Evolutionary conservation across 345 rosid genomes (phyloP), one percentile per base, ranked within the genome.

Genomic region (Citrus unshiu): DNA sequence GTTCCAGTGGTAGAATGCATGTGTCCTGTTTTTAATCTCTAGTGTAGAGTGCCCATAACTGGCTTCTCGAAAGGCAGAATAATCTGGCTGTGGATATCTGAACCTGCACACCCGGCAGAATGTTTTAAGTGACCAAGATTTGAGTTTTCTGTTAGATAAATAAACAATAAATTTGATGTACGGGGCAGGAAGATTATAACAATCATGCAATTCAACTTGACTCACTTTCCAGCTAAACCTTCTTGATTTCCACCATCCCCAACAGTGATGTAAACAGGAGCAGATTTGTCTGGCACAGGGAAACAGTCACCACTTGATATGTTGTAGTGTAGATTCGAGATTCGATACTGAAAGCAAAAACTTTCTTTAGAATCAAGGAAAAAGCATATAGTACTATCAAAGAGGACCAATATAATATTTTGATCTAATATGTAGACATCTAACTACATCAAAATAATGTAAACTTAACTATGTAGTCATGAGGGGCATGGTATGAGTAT

Each of bases 161-260:
- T 12, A 27, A 22, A 7, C 40, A 65, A 18, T 13, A 13, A 43
- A 74, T 43, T 62, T 29, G 25, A 74, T 43, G 46, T 29, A 3
- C 56, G 18, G 25, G n/a, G 72, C 66, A 62, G 43, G 66, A 19
- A 40, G 54, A 6, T 27, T 39, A 18, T 32, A 24, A 12, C 29
- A 72, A n/a, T 75, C 40, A 67, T 32, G 59, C 4, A 72, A 60
- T 73, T 77, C 34, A 46, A 40, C 88, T 77, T 27, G 34, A 40
- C 88, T 90, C 70, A 93, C 99, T 85, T 88, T 84, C 79, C 86
- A 4, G 97, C 96, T 61, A 95, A 91, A 81, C 97, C 98, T 88
- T 89, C 98, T 86, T 90, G 95, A 83, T 95, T 95, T 81, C 99
- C 99, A 34, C 99, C 98, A 76, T 95, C 98, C 76, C 99, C 98